Evolutionary conservation across 2,329 filamentous ascomycete genomes (phyloP).

Genomic region (Aspergillaceae sp.): DNA sequence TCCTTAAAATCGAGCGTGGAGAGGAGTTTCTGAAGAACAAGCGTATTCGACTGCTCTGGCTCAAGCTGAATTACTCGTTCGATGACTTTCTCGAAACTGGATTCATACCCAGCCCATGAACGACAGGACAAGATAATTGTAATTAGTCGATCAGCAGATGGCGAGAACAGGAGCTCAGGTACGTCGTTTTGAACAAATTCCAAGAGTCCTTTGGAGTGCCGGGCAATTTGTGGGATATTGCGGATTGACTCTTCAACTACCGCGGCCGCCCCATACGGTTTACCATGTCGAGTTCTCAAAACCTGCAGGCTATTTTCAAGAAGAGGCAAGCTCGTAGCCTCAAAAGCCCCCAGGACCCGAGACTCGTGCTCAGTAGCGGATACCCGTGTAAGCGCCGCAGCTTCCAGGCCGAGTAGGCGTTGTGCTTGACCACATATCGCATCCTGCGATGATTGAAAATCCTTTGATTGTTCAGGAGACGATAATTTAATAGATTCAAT

Average conservation of each 20-base stretch:
- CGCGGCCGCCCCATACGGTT: conserved; percentile 57
- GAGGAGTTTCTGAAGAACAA: conserved; percentile 32
- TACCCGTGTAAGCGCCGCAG: conserved; percentile 26
- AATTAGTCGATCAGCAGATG: conserved; percentile 59
- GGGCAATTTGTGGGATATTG: conserved; percentile 34
- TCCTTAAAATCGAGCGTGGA: conserved; percentile 31
- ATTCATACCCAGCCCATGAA: conserved; percentile 32
- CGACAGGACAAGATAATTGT: conserved; percentile 54
- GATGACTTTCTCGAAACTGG: conserved; percentile 31
- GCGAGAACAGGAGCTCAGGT: conserved; percentile 54
- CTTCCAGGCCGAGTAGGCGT: conserved; percentile 57
- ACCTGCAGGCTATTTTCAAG: conserved; percentile 43
- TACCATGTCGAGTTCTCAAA: conserved; percentile 50
- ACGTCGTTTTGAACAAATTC: conserved; percentile 50
- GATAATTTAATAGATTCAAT: conserved; percentile 62
- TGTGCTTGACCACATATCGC: conserved; percentile 56
- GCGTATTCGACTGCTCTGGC: conserved; percentile 22
- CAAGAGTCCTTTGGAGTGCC: conserved; percentile 36
- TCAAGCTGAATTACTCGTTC: conserved; percentile 25
- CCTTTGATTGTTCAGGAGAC: conserved; percentile 71
- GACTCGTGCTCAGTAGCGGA: conserved; percentile 16
- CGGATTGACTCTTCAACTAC: conserved; percentile 47
- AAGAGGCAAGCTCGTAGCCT: conserved; percentile 31
- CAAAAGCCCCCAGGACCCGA: conserved; percentile 24
- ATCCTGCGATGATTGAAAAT: conserved; percentile 64